Percentiles rank a stretch among this genome's conserved stretches.
Evolutionary conservation across 2,329 filamentous ascomycete species (phyloP).

Genomic region (Epichloe scottii): DNA sequence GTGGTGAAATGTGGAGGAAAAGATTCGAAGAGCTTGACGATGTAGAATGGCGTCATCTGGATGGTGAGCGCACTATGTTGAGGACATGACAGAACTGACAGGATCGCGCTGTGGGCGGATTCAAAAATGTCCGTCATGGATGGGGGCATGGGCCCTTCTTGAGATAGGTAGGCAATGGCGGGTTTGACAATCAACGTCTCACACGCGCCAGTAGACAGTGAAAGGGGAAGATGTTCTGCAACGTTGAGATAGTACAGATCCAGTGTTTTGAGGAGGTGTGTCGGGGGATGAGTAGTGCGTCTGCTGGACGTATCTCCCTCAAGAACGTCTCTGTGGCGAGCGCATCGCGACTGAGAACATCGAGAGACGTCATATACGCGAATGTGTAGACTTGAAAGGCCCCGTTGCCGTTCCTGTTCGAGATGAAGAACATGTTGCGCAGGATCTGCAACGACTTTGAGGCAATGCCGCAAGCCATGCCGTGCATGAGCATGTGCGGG

Average conservation of each 20-base stretch:
- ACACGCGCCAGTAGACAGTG: constrained; percentile 52
- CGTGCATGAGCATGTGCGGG: constrained; percentile 29
- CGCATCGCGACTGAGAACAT: constrained; percentile 64
- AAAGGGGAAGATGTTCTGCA: constrained; percentile 68
- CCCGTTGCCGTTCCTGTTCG: constrained; percentile 57
- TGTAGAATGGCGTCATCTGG: constrained; percentile 67
- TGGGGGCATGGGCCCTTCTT: constrained; percentile 29
- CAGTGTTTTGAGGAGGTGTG: constrained; percentile 51
- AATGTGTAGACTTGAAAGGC: constrained; percentile 78
- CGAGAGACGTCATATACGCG: constrained; percentile 69
- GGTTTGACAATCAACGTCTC: constrained; percentile 64
- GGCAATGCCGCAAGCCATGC: constrained; percentile 49
- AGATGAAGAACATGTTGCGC: constrained; percentile 71
- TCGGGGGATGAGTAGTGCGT: constrained; percentile 19
- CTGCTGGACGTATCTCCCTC: constrained; percentile 38
- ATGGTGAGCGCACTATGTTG: constrained; percentile 61
- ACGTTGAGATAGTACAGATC: constrained; percentile 83
- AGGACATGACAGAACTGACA: constrained; percentile 70
- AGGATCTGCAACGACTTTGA: constrained; percentile 60
- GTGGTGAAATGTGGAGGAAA: constrained; percentile 68
- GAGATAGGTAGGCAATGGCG: constrained; percentile 58
- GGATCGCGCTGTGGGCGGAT: constrained; percentile 69
- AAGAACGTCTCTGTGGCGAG: constrained; percentile 55
- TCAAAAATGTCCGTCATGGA: constrained; percentile 59
- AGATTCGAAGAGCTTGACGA: constrained; percentile 65